Evolutionary conservation across 495 filamentous ascomycete genomes (phyloP).

Genomic region (Neohortaea acidophila): DNA sequence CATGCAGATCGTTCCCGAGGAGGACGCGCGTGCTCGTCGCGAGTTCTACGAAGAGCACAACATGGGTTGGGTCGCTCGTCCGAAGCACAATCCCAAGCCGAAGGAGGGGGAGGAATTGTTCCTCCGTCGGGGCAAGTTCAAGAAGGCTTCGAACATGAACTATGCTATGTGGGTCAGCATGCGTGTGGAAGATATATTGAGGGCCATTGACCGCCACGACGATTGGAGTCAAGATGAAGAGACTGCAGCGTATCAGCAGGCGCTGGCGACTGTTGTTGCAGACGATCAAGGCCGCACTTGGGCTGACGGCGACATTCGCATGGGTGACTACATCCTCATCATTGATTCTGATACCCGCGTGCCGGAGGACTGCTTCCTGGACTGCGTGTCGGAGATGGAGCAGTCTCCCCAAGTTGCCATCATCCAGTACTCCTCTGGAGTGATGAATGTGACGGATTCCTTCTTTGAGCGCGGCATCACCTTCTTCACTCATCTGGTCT

Average conservation of each 20-base stretch:
- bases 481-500: constrained; percentile 33
- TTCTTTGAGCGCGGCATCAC: constrained; percentile 31
- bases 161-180: constrained; percentile 60
- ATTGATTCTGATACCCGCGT: constrained; percentile 70
- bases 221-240: constrained; percentile 58
- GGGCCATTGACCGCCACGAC: constrained; percentile 36
- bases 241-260: constrained; percentile 49
- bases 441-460: constrained; percentile 51
- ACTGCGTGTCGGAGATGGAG: constrained; percentile 69
- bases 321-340: constrained; percentile 62
- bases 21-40: constrained; percentile 49
- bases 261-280: constrained; percentile 41
- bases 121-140: constrained; percentile 36
- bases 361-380: constrained; percentile 52
- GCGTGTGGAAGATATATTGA: constrained; percentile 57
- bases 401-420: constrained; percentile 65
- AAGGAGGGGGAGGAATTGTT: constrained; percentile 38
- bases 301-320: constrained; percentile 65
- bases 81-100: constrained; percentile 30
- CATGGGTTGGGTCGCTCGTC: constrained; percentile 68
- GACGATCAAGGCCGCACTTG: constrained; percentile 52
- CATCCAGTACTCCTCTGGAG: constrained; percentile 66
- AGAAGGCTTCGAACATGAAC: constrained; percentile 74
- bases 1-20: constrained; percentile 51
- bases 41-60: constrained; percentile 53